Percentiles rank a stretch among this genome's conserved stretches.
phyloP scores from a whole-genome alignment of 2,329 filamentous ascomycete genomes.

The Alternaria novae-zelandiae region DNA sequence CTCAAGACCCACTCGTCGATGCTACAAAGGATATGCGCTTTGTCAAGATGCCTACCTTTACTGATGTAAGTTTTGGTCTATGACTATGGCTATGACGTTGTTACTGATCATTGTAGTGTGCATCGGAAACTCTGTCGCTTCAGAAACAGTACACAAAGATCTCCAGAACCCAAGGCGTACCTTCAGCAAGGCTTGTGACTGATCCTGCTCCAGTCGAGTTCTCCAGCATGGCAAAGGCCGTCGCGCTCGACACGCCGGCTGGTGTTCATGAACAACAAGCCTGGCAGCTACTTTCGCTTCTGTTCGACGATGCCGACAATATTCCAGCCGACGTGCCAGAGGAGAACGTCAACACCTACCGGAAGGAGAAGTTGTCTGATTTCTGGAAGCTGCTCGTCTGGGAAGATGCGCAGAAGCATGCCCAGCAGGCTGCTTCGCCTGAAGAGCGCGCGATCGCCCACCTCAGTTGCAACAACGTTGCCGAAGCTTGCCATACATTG shows the following conservation, averaged over 20 bases:
- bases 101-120: constrained; percentile 54
- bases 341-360: constrained; percentile 50
- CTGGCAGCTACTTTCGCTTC: constrained; percentile 84
- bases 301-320: constrained; percentile 71
- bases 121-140: constrained; percentile 60
- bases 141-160: constrained; percentile 63
- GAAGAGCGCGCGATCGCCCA: constrained; percentile 87
- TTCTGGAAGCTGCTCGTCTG: constrained; percentile 64
- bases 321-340: constrained; percentile 49
- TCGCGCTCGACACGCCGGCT: constrained; percentile 45
- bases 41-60: constrained; percentile 63
- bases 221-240: constrained; percentile 56
- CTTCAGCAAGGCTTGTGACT: constrained; percentile 60
- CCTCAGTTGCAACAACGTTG: constrained; percentile 77
- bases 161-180: constrained; percentile 58
- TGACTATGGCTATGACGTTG: neutral
- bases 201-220: constrained; percentile 60
- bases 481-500: constrained; percentile 82
- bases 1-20: constrained; percentile 66
- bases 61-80: constrained; percentile 43
- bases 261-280: constrained; percentile 71
- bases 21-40: constrained; percentile 70
- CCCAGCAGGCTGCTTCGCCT: constrained; percentile 65
- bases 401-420: constrained; percentile 49
- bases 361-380: constrained; percentile 68